These are phyloP conservation scores for Rhynchospora pubera DNA, from an alignment of 176 grass and related monocot genomes.

Conservation along the genomic window DNA sequence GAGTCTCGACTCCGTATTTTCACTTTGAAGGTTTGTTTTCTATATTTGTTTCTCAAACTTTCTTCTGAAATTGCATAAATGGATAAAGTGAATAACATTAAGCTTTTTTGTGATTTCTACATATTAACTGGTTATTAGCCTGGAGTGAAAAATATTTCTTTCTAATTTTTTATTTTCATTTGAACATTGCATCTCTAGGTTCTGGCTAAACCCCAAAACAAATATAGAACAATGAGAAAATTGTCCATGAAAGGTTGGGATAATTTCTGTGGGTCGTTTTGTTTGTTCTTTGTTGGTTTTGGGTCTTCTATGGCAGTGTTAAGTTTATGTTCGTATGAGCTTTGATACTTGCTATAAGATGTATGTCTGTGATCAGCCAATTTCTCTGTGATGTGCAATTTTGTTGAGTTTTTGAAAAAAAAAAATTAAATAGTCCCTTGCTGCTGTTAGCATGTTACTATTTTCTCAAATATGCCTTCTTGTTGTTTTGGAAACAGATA, in stretches of 20 bases:
- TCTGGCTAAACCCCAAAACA: no score
- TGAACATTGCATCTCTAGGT: no score
- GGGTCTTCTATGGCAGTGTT: background rate
- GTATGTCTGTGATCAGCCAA: background rate
- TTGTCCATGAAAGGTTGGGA: no score
- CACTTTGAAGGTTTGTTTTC: slow-evolving; percentile 52
- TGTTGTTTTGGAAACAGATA: slow-evolving; percentile 35
- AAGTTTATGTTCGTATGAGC: background rate
- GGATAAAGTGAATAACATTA: background rate
- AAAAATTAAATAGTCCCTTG: background rate
- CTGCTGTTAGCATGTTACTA: background rate
- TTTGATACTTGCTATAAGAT: background rate
- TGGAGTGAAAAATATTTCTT: no score
- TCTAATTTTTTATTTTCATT: no score
- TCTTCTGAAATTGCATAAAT: background rate
- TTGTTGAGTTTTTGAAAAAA: background rate
- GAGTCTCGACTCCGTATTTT: slow-evolving; percentile 81
- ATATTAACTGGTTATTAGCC: no score
- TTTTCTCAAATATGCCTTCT: background rate
- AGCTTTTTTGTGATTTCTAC: no score
- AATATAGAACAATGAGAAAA: no score
- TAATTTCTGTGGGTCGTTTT: no score
- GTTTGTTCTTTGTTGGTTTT: background rate
- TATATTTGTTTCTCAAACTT: background rate
- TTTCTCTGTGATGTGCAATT: background rate